Percentiles rank a stretch among this genome's conserved stretches.
Conservation (phyloP, 2,329 filamentous ascomycete species). For the Neonectria hederae region DNA sequence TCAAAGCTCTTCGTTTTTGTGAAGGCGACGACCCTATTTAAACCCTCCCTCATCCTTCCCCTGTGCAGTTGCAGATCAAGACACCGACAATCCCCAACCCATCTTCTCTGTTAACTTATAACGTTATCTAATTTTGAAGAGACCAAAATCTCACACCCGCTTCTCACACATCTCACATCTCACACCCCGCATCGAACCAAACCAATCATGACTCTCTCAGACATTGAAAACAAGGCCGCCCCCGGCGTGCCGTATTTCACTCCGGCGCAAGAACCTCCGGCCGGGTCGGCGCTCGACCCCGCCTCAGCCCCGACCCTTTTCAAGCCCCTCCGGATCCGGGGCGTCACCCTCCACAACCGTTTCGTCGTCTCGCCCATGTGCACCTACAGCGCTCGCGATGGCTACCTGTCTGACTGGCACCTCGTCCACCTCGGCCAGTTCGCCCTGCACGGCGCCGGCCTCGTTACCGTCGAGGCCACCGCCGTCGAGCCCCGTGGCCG, state of each 20-base stretch:
- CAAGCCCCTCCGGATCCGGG: conserved; percentile 64
- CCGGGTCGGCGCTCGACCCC: conserved; percentile 57
- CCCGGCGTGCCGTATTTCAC: conserved; percentile 62
- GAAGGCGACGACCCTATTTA: background rate
- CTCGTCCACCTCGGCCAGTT: conserved; percentile 84
- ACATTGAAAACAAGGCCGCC: conserved; percentile 51
- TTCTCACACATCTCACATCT: background rate
- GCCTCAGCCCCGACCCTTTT: conserved; percentile 62
- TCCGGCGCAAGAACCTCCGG: conserved; percentile 61
- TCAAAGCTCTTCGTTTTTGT: background rate
- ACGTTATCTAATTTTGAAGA: background rate
- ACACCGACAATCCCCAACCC: background rate
- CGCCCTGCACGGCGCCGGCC: conserved; percentile 76
- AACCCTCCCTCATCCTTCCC: background rate
- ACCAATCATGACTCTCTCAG: conserved; percentile 30
- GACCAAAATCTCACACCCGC: background rate
- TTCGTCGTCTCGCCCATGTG: conserved; percentile 71
- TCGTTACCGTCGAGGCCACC: conserved; percentile 82
- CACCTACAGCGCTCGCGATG: conserved; percentile 64
- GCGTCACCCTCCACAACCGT: conserved; percentile 64
- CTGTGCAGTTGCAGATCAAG: background rate
- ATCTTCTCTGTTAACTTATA: too few relatives aligned
- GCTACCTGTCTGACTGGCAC: conserved; percentile 84
- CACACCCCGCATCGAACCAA: background rate
- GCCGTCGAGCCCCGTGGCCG: conserved; percentile 79